Base-by-base conservation (phyloP, 257 asterid species). In the Solanum clarkiae region DNA sequence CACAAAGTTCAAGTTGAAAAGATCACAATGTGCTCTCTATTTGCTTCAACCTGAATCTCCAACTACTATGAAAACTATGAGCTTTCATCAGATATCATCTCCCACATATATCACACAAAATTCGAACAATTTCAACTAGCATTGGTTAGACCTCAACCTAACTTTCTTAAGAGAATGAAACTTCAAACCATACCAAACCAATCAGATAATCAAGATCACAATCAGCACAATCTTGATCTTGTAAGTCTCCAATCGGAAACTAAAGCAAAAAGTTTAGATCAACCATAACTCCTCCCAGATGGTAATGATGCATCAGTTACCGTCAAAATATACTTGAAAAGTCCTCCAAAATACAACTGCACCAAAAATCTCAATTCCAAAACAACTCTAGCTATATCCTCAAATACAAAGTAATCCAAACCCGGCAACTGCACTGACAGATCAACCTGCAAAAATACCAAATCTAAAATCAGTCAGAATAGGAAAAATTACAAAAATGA, bases 401-500 rank as follows among this genome's bases (percentile, higher is more conserved):
- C n/a, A 36, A 57, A 83, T 60, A 17, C 53, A 77, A 55, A 74
- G 68, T 77, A 85, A 88, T 84, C 55, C 84, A 87, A 85, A 84
- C 84, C 89, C 88, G n/a, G 83, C 65, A 79, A 79, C 83, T 29
- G 17, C 24, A 29, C 29, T 17, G 17, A 86, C 91, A 86, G 91
- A 90, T 91, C 93, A 88, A 85, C 93, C 96, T 92, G 95, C 93
- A 92, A 89, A 22, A 26, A 83, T 84, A 26, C 75, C 83, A 85
- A 81, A 89, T 74, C 44, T 49, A 26, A 53, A 53, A 79, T 79
- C 83, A 79, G 26, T 26, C 10, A 51, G 16, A 77, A 77, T 2
- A 22, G 13, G 24, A 51, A 51, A 45, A 74, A 0, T 22, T 13
- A 17, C 26, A 5, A 24, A 24, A 26, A 49, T 2, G 0, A 24